Conservation (phyloP, 768 basidiomycete species). For the Pleurotus djamor region DNA sequence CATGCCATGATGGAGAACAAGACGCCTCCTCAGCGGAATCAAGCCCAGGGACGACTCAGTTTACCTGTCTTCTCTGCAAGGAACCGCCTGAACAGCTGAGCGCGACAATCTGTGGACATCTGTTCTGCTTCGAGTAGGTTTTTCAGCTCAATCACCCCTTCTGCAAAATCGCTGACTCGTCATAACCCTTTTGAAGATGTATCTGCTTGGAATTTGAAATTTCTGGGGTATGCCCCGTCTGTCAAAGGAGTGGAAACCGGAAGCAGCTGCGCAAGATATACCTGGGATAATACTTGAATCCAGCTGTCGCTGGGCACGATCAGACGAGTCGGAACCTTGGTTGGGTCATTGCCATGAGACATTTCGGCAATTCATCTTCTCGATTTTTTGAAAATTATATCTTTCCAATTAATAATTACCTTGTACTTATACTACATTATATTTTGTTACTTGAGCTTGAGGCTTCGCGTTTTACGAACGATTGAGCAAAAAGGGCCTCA, state of each 20-base stretch:
- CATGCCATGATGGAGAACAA: not conserved
- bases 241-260: slow-evolving; percentile 1
- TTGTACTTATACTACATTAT: too few relatives aligned
- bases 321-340: too few relatives aligned
- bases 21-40: not conserved
- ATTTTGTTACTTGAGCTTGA: not conserved
- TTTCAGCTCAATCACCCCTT: not conserved
- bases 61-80: not conserved
- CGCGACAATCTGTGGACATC: slow-evolving; percentile 4
- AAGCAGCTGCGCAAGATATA: slow-evolving; percentile 4
- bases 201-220: slow-evolving; percentile 4
- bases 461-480: not conserved
- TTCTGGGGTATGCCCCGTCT: slow-evolving; percentile 1
- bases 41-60: not conserved
- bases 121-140: slow-evolving; percentile 5
- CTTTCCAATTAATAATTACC: too few relatives aligned
- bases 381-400: too few relatives aligned
- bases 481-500: slow-evolving; percentile 4
- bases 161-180: not conserved
- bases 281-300: not conserved
- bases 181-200: not conserved
- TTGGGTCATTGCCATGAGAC: too few relatives aligned
- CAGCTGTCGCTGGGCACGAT: not conserved
- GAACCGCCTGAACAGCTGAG: not conserved
- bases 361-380: too few relatives aligned